These are phyloP conservation scores for Russula emetica DNA, from an alignment of 768 basidiomycete genomes.

Conservation along the genomic window DNA sequence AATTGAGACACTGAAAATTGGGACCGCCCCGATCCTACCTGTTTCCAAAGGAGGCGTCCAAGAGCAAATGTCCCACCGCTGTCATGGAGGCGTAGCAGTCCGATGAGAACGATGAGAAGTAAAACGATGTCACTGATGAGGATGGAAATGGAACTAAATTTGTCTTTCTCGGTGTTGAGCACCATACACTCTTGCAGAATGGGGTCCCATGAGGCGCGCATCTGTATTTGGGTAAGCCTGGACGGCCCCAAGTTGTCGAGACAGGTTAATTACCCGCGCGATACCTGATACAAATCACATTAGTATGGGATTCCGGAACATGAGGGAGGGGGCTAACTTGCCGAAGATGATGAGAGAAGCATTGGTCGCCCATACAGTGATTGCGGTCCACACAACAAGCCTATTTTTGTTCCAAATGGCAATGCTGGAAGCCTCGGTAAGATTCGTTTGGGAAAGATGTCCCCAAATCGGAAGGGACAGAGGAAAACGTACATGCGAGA, in stretches of 20 bases:
- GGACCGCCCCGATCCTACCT: not conserved
- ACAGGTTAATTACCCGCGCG: not conserved
- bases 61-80: not conserved
- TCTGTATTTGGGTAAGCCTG: not conserved
- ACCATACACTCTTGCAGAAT: not conserved
- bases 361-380: not conserved
- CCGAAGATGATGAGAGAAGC: not conserved
- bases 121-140: not conserved
- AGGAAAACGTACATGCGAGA: not conserved
- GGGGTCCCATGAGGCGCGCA: not conserved
- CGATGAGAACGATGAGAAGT: not conserved
- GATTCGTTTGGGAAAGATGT: not conserved
- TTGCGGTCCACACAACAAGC: not conserved
- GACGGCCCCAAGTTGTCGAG: not conserved
- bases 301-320: too few relatives aligned
- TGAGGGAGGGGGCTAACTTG: not conserved
- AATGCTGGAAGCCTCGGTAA: not conserved
- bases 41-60: not conserved
- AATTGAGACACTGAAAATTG: not conserved
- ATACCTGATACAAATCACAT: not conserved
- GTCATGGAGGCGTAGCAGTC: not conserved
- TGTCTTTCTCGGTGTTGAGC: not conserved
- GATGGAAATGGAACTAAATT: not conserved
- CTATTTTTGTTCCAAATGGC: conserved; percentile 1
- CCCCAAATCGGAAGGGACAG: not conserved